Conservation (phyloP, 202 grass and related monocot genomes). For the Elaeis oleifera region DNA sequence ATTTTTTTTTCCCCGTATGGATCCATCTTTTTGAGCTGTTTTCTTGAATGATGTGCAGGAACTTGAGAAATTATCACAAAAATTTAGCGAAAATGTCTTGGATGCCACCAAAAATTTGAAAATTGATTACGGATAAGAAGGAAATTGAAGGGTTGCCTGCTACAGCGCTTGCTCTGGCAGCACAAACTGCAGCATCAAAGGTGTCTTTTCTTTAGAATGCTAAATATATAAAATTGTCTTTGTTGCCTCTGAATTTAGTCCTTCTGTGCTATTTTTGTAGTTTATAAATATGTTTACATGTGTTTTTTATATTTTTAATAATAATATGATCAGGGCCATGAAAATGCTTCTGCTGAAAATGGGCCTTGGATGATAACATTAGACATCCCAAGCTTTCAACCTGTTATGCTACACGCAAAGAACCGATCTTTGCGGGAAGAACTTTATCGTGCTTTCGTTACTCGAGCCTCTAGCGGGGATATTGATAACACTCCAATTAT, state of each 20-base stretch:
- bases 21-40: too few species aligned
- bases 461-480: slow-evolving; percentile 73
- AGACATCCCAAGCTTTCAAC: slow-evolving; percentile 71
- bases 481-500: slow-evolving; percentile 89
- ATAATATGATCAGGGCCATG: slow-evolving; percentile 48
- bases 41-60: slow-evolving; percentile 30
- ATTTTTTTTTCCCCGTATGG: not conserved
- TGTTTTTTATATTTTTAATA: too few species aligned
- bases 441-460: slow-evolving; percentile 74
- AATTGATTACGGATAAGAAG: slow-evolving; percentile 75
- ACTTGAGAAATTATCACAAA: slow-evolving; percentile 78
- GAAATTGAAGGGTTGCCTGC: slow-evolving; percentile 81
- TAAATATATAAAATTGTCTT: not conserved
- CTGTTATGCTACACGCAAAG: slow-evolving; percentile 91
- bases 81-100: slow-evolving; percentile 94
- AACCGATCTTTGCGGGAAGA: slow-evolving; percentile 82
- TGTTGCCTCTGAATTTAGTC: too few species aligned
- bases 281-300: too few species aligned
- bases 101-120: slow-evolving; percentile 89
- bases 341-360: slow-evolving; percentile 82
- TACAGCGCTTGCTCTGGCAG: slow-evolving; percentile 75
- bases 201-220: slow-evolving; percentile 23
- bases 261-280: too few species aligned
- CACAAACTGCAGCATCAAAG: slow-evolving; percentile 76
- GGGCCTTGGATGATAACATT: slow-evolving; percentile 94